These are phyloP conservation scores for Lactuca sativa DNA, from an alignment of 129 eudicot species.

Conservation along the genomic window DNA sequence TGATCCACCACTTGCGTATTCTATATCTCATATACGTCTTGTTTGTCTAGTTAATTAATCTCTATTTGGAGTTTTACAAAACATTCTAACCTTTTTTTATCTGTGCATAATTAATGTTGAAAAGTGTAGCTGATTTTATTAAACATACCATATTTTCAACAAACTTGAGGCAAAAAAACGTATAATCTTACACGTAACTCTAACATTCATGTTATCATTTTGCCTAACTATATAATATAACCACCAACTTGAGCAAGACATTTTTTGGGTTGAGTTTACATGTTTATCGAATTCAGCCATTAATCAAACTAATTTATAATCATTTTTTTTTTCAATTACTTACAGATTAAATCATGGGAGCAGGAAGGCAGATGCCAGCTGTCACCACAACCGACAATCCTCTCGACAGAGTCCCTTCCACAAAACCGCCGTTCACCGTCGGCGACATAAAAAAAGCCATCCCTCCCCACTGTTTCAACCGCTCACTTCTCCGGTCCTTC, in stretches of 20 bases:
- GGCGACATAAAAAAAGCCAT: slow-evolving; percentile 48
- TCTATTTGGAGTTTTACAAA: no score
- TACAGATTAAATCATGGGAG: slow-evolving; percentile 33
- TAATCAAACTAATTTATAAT: background rate
- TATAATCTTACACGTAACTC: slow-evolving; percentile 3
- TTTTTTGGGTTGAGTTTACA: background rate
- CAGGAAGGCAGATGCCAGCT: slow-evolving; percentile 31
- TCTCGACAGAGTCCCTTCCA: slow-evolving; percentile 28
- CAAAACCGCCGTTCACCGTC: slow-evolving; percentile 45
- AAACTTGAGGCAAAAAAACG: background rate
- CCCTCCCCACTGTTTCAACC: slow-evolving; percentile 51
- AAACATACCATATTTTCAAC: background rate
- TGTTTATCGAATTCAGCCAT: background rate
- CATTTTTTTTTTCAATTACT: no score
- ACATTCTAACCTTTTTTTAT: no score
- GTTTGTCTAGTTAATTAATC: no score
- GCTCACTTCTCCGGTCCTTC: slow-evolving; percentile 44
- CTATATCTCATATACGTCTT: no score
- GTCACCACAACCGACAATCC: background rate
- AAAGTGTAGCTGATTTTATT: background rate
- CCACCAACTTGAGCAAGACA: background rate
- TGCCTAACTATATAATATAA: background rate
- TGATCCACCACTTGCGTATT: no score
- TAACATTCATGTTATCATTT: slow-evolving; percentile 2
- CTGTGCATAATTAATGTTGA: background rate